A percentile compares a stretch with the other conserved stretches of the same genome.
Conservation (phyloP, 2,329 filamentous ascomycete species). For the Rhynchosporium graminicola region DNA sequence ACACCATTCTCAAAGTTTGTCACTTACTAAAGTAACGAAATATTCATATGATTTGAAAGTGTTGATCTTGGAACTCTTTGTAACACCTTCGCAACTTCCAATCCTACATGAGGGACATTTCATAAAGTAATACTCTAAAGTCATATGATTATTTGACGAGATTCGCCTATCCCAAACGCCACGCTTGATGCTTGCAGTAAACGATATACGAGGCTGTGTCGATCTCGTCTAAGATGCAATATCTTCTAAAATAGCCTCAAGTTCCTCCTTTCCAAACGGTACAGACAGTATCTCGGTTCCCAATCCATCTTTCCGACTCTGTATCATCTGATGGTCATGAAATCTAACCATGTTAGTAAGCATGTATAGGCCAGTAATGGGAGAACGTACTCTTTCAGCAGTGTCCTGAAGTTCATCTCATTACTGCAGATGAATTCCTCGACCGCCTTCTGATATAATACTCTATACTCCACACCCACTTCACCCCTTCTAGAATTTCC, state of each 20-base stretch:
- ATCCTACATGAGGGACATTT: no score
- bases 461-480: conserved; percentile 81
- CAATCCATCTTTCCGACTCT: conserved; percentile 79
- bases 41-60: no score
- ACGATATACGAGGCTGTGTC: conserved; percentile 1
- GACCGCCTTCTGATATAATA: conserved; percentile 91
- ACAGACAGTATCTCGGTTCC: conserved; percentile 85
- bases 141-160: no score
- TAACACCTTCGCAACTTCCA: no score
- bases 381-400: conserved; percentile 79
- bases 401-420: conserved; percentile 90
- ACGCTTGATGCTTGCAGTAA: conserved; percentile 7
- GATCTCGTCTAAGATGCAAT: conserved; percentile 41
- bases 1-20: no score
- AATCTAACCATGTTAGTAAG: conserved; percentile 57
- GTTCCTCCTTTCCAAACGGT: conserved; percentile 83
- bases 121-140: no score
- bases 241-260: conserved; percentile 87
- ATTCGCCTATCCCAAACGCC: not conserved
- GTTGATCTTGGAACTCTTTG: no score
- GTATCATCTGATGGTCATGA: conserved; percentile 97
- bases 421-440: conserved; percentile 97
- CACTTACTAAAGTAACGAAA: no score
- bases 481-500: conserved; percentile 35
- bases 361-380: not conserved